phyloP scores from a whole-genome alignment of 2,329 filamentous ascomycete genomes.

The Phyllosticta capitalensis region DNA sequence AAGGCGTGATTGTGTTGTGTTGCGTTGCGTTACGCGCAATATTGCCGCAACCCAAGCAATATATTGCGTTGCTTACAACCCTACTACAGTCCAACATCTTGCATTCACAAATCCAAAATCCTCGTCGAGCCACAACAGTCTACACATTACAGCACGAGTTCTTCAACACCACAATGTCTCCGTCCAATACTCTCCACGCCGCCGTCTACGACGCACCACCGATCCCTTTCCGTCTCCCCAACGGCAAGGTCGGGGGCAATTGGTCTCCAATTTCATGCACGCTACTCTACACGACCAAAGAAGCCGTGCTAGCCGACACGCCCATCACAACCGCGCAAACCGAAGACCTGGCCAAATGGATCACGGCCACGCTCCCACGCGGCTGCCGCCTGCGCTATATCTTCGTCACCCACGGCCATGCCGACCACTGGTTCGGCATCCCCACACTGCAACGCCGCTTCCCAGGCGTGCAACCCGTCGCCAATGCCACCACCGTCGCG shows the following conservation, averaged over 20 bases:
- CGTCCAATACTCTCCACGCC: not conserved
- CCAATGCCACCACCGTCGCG: constrained; percentile 16
- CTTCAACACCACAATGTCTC: not conserved
- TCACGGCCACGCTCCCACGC: constrained; percentile 18
- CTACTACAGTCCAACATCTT: too few relatives aligned
- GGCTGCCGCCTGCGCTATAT: constrained; percentile 24
- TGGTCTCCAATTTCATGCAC: constrained; percentile 17
- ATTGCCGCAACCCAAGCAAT: too few relatives aligned
- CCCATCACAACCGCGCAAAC: constrained; percentile 24
- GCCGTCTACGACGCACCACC: constrained; percentile 4
- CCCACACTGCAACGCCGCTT: constrained; percentile 22
- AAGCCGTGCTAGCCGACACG: constrained; percentile 33
- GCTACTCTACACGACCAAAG: constrained; percentile 19
- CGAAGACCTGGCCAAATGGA: constrained; percentile 26
- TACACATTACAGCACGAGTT: too few relatives aligned
- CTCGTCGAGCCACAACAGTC: too few relatives aligned
- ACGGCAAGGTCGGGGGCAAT: constrained; percentile 1
- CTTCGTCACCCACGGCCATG: constrained; percentile 36
- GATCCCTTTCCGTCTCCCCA: not conserved
- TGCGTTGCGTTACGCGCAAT: too few relatives aligned
- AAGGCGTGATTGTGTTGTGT: too few relatives aligned
- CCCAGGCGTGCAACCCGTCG: constrained; percentile 18
- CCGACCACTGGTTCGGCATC: constrained; percentile 33
- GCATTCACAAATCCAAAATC: too few relatives aligned
- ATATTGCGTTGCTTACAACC: too few relatives aligned